Base-by-base conservation (phyloP, 176 grass and related monocot genomes). In the Cenchrus fungigraminus region DNA sequence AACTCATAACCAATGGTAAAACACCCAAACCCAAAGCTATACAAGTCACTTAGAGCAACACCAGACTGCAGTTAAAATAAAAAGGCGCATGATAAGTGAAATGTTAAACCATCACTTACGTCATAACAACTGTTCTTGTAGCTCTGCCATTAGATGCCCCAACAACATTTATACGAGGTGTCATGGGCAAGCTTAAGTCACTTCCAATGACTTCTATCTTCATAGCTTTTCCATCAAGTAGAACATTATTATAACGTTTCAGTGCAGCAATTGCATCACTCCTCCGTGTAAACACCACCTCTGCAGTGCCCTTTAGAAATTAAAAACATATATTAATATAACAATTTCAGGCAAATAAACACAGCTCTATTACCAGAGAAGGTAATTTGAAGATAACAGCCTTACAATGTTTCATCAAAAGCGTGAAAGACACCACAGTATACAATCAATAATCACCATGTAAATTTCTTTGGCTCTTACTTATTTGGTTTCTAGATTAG, bases 211-310 rank as follows among this genome's bases (percentile, higher is more conserved):
- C 87, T 86, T 97, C 85, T 82, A 95, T 89, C 85, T 91, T 97
- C 92, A 97, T 95, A 79, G 89, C 71, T 83, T 92, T 97, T 52
- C 92, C 95, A 91, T 89, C 95, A 84, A 95, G 85, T 20, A 89
- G 86, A 81, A 89, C 88, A 90, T 89, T 91, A 79, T 93, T 97
- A 75, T 97, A 95, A 47, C 89, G 87, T 88, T 94, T 94, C 65
- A 91, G 74, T 20, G 95, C 90, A 91, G 88, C 89, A 78, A 97
- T 75, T 78, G 92, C 90, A 93, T 97, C 95, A 32, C 88, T 91
- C 83, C 90, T 97, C 82, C 90, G 92, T 75, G 82, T 87, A 81
- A 91, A 97, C 29, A 97, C 86, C 34, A 97, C 95, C 71, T 97
- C 92, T 12, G 95, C 92, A 64, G 95, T 92, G 76, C 95, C 95